A percentile compares a stretch with the other conserved stretches of the same genome.
Conservation (phyloP, 1,139 yeast genomes). For the Candida sp. region DNA sequence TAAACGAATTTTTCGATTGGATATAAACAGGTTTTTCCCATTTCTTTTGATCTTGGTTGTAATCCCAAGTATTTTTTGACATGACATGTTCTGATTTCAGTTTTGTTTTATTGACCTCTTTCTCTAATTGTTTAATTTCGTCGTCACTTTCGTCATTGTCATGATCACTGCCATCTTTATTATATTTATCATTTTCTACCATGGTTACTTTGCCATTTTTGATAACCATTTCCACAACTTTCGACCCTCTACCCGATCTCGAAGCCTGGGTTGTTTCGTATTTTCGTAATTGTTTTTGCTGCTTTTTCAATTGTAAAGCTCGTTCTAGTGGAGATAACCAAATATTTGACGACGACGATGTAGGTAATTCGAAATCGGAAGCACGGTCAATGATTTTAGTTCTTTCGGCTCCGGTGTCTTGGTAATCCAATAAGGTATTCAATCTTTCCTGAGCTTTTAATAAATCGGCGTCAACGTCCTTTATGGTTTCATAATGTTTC, state of each 20-base stretch:
- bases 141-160: constrained; percentile 17
- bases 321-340: constrained; percentile 93
- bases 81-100: constrained; percentile 10
- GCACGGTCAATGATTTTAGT: constrained; percentile 93
- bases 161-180: constrained; percentile 9
- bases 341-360: constrained; percentile 47
- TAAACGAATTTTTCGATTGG: background rate
- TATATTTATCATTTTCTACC: constrained; percentile 33
- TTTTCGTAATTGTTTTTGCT: constrained; percentile 68
- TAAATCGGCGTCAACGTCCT: constrained; percentile 50
- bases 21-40: constrained; percentile 52
- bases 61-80: constrained; percentile 49
- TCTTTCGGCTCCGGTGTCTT: constrained; percentile 83
- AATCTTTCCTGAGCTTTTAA: constrained; percentile 68
- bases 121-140: constrained; percentile 27
- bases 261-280: constrained; percentile 56
- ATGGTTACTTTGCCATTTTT: constrained; percentile 74
- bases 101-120: constrained; percentile 18
- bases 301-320: constrained; percentile 76
- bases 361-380: constrained; percentile 72
- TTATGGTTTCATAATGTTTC: constrained; percentile 24
- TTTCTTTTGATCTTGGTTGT: constrained; percentile 44
- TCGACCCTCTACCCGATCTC: constrained; percentile 69
- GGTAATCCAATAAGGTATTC: constrained; percentile 72
- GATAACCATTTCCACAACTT: constrained; percentile 73